Conservation (phyloP, 768 basidiomycete genomes). For the Tylopilus subfusipes region DNA sequence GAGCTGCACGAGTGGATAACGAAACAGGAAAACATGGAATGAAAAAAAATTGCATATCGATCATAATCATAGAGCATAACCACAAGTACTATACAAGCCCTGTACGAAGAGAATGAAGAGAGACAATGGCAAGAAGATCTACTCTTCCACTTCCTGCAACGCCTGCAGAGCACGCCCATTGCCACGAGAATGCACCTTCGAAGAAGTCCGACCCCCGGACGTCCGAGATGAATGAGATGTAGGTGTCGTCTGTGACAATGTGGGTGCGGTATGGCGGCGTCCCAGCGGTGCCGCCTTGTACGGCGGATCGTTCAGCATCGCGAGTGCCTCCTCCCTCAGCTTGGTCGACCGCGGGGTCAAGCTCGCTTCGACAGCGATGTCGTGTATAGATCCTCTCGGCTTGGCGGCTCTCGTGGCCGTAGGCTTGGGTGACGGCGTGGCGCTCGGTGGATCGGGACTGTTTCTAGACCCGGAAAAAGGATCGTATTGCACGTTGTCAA, state of each 20-base stretch:
- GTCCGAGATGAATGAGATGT: not conserved
- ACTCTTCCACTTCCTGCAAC: constrained; percentile 4
- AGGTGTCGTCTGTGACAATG: not conserved
- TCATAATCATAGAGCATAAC: constrained; percentile 1
- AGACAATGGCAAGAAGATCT: not conserved
- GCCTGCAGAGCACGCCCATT: not conserved
- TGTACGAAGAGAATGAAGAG: not conserved
- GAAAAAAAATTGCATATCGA: not conserved
- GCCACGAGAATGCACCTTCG: not conserved
- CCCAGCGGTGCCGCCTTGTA: constrained; percentile 2
- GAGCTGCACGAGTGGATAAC: not conserved
- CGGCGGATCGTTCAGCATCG: not conserved
- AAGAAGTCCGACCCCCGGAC: not conserved
- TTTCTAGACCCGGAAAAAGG: not conserved
- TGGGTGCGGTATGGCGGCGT: constrained; percentile 19
- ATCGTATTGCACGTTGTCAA: not conserved
- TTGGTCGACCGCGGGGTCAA: not conserved
- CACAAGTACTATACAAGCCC: not conserved
- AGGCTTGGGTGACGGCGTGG: not conserved
- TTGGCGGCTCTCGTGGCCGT: not conserved
- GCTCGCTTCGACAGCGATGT: not conserved
- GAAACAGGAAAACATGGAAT: not conserved
- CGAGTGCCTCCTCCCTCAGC: constrained; percentile 1
- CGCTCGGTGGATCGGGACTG: not conserved
- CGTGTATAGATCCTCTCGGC: not conserved